Base-by-base conservation (phyloP, 2,329 filamentous ascomycete species). In the Trichoderma polysporum region DNA sequence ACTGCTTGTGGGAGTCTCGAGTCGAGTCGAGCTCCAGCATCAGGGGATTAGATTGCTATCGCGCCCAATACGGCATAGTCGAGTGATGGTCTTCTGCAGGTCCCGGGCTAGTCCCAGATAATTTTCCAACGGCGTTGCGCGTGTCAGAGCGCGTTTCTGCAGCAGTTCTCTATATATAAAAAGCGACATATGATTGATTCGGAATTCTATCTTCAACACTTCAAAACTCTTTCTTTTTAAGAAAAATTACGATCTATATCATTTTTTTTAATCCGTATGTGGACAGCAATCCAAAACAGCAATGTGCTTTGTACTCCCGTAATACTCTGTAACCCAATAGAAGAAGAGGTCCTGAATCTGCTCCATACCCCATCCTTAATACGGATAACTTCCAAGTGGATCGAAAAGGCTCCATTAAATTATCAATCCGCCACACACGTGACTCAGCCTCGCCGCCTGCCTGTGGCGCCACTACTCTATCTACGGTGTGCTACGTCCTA, bases 341-440 rank as follows among this genome's bases (percentile, higher is more conserved):
- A 45, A 22, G 41, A 19, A 45, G 41, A 7, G 37, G 37, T 45
- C 6, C 41, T 45, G 13, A 35, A 45, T 45, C 19, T 45, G 41
- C 1, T 10, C 41, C n/a, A 45, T 45, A 45, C 41, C 39, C 57
- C 29, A 60, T 49, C 37, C 29, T 49, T 10, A 45, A 22, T 45
- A 45, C 29, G 41, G 8, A n/a, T 27, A 8, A 29, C 22, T 61
- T 61, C 41, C 10, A 61, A 17, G 58, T 49, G 41, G 31, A 22
- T 61, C 58, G 13, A 54, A 25, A n/a, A 41, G 27, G 15, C 47
- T 63, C 60, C 49, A 54, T 25, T 31, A 27, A 52, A 3, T 41
- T 74, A 74, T 70, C 71, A 74, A 74, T 68, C 70, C 73, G 75
- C 71, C 69, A 73, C 71, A 52, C 75, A 77, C 75, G 75, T 78